phyloP scores from a whole-genome alignment of 495 filamentous ascomycete species.

The Evernia prunastri region DNA sequence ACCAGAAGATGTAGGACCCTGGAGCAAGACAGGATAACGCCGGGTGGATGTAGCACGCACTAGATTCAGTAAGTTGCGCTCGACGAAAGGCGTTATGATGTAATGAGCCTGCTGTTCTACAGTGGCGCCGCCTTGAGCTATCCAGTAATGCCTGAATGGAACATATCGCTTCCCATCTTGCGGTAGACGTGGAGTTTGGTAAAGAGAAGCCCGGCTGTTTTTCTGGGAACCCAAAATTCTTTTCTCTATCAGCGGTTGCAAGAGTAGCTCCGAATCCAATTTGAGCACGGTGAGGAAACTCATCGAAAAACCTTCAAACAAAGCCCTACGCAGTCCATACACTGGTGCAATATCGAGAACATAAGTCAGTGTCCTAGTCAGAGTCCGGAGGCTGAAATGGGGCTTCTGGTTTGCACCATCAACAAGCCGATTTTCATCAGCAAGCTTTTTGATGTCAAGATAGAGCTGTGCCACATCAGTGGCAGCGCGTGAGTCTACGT shows the following conservation, averaged over 20 bases:
- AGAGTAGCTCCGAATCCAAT: conserved; percentile 64
- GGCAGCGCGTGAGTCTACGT: conserved; percentile 57
- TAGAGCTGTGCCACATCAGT: conserved; percentile 80
- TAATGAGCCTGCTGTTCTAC: conserved; percentile 77
- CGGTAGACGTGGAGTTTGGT: conserved; percentile 67
- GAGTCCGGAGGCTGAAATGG: conserved; percentile 89
- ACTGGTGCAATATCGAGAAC: conserved; percentile 73
- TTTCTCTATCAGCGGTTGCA: conserved; percentile 74
- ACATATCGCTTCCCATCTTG: conserved; percentile 71
- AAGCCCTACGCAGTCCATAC: conserved; percentile 79
- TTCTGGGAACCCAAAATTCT: conserved; percentile 64
- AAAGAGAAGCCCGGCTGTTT: conserved; percentile 60
- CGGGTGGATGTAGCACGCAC: conserved; percentile 87
- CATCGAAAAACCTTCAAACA: conserved; percentile 98
- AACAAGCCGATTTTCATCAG: conserved; percentile 74
- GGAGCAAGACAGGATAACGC: conserved; percentile 88
- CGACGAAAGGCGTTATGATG: conserved; percentile 92
- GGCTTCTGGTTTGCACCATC: conserved; percentile 91
- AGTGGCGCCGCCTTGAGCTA: conserved; percentile 60
- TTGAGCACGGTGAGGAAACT: conserved; percentile 85
- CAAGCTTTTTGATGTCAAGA: conserved; percentile 73
- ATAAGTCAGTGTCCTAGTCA: conserved; percentile 87
- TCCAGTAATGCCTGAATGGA: conserved; percentile 90
- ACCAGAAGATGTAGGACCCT: conserved; percentile 92
- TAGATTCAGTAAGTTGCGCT: conserved; percentile 87